Evolutionary conservation across 1,139 yeast species (phyloP), one percentile per base, ranked within the genome.

Genomic region (Sugiyamaella pinicola): DNA sequence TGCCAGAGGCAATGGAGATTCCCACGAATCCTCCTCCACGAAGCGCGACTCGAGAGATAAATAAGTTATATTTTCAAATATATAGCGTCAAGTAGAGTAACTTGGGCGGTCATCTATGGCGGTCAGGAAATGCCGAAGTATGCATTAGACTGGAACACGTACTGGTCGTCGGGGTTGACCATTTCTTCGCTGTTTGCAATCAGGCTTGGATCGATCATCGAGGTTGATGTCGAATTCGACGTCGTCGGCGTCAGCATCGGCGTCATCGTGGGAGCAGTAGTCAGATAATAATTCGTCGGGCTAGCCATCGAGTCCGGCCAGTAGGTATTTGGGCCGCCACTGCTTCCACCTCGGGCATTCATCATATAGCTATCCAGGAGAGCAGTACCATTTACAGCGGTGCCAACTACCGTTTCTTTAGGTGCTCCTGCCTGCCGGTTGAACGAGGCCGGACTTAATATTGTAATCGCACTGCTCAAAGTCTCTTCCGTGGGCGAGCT

Each of bases 401-500:
- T n/a, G n/a, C n/a, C n/a, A n/a, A n/a, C n/a, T n/a, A n/a, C 12
- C 34, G 34, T 4, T 6, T 29, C 34, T 12, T 29, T 31, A 3
- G 35, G 17, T 13, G 9, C 10, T 12, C 7, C 35, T 4, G 17
- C 13, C 24, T 35, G 39, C n/a, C 24, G 19, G 22, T 35, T 21
- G 15, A 38, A 22, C 26, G 42, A 38, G 3, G 42, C 29, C n/a
- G 42, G 42, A 13, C 42, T 38, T 9, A 38, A 38, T 35, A 35
- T 35, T 22, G 22, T 15, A n/a, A 35, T 35, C 4, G 22, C 39
- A 17, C 22, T 35, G 17, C 33, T 24, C 4, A 13, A 8, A 21
- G 18, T 12, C 4, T 29, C 46, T 10, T 22, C 39, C 2, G 38
- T 43, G 2, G 47, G 47, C 38, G 47, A 43, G 31, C 47, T 21